Base-by-base conservation (phyloP, 257 asterid species). In the Asclepias syriaca region DNA sequence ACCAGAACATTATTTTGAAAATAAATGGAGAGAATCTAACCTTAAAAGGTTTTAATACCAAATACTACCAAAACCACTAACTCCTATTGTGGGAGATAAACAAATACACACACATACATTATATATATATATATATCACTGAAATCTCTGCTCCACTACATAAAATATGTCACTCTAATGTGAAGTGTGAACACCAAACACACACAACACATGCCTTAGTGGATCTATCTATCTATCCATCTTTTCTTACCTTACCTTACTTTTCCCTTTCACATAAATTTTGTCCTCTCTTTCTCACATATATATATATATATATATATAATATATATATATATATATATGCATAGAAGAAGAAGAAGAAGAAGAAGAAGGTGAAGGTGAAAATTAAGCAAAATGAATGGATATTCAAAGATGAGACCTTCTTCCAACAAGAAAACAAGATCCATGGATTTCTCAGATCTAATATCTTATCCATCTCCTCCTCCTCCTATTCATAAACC, bases 351-450 rank as follows among this genome's bases (percentile, higher is more conserved):
- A 14, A 29, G 22, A 14, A 61, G 0, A 14, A 29, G 22, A 14
- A 61, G 12, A 61, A 32, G 48, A 43, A 43, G 48, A 43, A 15
- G 9, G 22, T 32, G 68, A 37, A 64, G 39, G 5, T 34, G 39
- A 34, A 34, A 34, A 34, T 34, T 34, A 18, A 9, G 65, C 53
- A 21, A 59, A 66, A 80, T 80, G 81, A 65, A 66, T 56, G 73
- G 79, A 5, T 82, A 82, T 77, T 73, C 61, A 21, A 84, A 77
- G 77, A 77, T 78, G 72, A 77, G 75, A 57, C 65, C n/a, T 64
- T n/a, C n/a, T 64, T n/a, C 74, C 53, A 69, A 53, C 53, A 69
- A 66, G 18, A 73, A 73, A 69, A 60, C 79, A 49, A 68, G 67
- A 68, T 68, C 75, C 57, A 15, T 74, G 46, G 81, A 84, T 65